Percentiles rank a stretch among this genome's conserved stretches.
Conservation (phyloP, 768 basidiomycete species). For the Clavulina sp. region DNA sequence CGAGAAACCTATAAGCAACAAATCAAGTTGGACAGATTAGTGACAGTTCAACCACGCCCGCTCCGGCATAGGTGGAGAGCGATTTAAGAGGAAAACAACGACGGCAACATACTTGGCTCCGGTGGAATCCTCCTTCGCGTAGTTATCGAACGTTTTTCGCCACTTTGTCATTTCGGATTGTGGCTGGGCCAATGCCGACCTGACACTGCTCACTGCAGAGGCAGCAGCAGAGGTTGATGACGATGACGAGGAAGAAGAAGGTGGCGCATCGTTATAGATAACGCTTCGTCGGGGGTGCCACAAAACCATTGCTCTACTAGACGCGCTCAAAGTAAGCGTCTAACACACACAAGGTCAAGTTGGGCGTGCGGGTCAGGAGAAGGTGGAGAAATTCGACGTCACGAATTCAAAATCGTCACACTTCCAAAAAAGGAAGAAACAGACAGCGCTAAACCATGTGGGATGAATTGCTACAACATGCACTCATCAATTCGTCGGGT, state of each 20-base stretch:
- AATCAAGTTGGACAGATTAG: not conserved
- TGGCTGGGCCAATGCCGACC: constrained; percentile 48
- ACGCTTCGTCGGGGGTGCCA: no score
- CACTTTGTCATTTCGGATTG: constrained; percentile 79
- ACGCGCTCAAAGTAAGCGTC: no score
- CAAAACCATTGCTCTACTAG: no score
- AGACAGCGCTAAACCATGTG: no score
- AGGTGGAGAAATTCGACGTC: no score
- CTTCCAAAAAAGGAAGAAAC: no score
- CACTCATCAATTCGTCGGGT: no score
- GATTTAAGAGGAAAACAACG: no score
- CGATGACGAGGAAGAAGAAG: not conserved
- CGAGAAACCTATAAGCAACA: constrained; percentile 47
- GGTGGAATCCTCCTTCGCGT: constrained; percentile 56
- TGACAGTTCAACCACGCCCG: constrained; percentile 1
- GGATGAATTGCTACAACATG: no score
- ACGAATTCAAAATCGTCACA: no score
- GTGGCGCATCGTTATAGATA: not conserved
- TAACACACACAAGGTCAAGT: no score
- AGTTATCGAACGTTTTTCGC: constrained; percentile 72
- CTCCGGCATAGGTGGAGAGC: not conserved
- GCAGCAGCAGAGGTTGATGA: not conserved
- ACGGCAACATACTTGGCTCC: constrained; percentile 50
- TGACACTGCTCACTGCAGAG: constrained; percentile 35
- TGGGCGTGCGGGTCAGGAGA: no score